These are phyloP conservation scores for Phytophthora sojae DNA, from an alignment of 352 stramenopile genomes.

Conservation along the genomic window DNA sequence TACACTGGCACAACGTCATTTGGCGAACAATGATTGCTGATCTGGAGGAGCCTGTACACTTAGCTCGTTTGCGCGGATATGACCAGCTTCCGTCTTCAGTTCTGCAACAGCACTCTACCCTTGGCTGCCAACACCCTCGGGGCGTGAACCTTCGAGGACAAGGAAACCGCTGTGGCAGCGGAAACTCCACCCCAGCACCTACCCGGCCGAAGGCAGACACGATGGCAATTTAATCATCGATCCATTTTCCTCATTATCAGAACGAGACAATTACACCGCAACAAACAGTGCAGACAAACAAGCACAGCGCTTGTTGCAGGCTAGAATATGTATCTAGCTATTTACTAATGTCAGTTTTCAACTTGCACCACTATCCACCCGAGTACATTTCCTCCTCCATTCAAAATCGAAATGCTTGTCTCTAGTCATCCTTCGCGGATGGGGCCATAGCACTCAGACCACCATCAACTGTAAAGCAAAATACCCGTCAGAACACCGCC, in stretches of 20 bases:
- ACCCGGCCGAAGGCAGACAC: too few species aligned
- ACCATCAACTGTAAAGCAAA: constrained; percentile 61
- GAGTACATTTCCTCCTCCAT: background rate
- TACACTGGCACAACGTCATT: background rate
- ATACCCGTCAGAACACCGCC: constrained; percentile 6
- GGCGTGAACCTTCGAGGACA: background rate
- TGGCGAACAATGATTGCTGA: constrained; percentile 13
- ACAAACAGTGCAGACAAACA: too few species aligned
- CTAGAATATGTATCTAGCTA: too few species aligned
- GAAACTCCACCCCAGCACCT: too few species aligned
- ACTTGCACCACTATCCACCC: too few species aligned
- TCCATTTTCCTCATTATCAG: too few species aligned
- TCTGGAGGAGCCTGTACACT: constrained; percentile 6
- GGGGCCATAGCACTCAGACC: constrained; percentile 71
- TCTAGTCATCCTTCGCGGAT: constrained; percentile 39
- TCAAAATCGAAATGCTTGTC: background rate
- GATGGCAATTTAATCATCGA: background rate
- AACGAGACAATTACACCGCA: too few species aligned
- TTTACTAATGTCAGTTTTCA: too few species aligned
- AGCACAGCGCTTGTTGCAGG: too few species aligned
- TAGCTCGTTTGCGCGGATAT: constrained; percentile 16
- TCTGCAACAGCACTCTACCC: background rate
- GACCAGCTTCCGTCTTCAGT: background rate
- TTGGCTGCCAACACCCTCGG: background rate
- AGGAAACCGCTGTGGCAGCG: background rate